Percentiles rank a stretch among this genome's conserved stretches.
phyloP scores from a whole-genome alignment of 768 basidiomycete genomes.

The Brasilioporus rufonigricans region DNA sequence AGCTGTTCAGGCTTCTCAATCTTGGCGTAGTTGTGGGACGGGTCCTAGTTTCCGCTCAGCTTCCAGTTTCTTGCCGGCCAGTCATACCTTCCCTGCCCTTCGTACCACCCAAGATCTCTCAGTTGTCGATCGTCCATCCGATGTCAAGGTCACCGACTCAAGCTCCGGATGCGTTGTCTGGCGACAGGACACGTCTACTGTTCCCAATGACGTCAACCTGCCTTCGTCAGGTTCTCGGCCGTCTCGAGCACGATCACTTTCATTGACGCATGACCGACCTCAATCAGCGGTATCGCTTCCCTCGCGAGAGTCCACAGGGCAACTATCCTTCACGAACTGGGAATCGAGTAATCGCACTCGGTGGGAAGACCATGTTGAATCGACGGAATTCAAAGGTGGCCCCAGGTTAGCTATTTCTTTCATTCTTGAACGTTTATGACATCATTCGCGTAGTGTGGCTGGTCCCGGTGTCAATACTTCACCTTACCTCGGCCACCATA shows the following conservation, averaged over 20 bases:
- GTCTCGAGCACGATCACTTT: slow-evolving; percentile 29
- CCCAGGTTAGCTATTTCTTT: slow-evolving; percentile 14
- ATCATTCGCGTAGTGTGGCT: slow-evolving; percentile 7
- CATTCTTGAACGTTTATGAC: slow-evolving; percentile 5
- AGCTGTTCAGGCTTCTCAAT: slow-evolving; percentile 5
- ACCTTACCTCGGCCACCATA: slow-evolving; percentile 8
- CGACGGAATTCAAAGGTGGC: slow-evolving; percentile 9
- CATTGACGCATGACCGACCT: slow-evolving; percentile 27
- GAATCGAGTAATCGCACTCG: slow-evolving; percentile 23
- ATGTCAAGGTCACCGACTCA: background rate
- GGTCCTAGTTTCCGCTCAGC: slow-evolving; percentile 8
- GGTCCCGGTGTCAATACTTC: slow-evolving; percentile 11
- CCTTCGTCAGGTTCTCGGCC: slow-evolving; percentile 4
- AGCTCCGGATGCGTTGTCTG: slow-evolving; percentile 10
- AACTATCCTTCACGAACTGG: slow-evolving; percentile 27
- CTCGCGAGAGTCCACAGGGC: slow-evolving; percentile 28
- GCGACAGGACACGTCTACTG: slow-evolving; percentile 7
- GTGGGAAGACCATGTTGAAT: slow-evolving; percentile 17
- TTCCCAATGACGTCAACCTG: background rate
- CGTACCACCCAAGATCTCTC: background rate
- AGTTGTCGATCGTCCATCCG: background rate
- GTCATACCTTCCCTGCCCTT: slow-evolving; percentile 14
- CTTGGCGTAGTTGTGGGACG: slow-evolving; percentile 20
- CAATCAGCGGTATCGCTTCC: slow-evolving; percentile 16
- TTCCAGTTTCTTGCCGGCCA: slow-evolving; percentile 17